These are phyloP conservation scores for Neonectria magnoliae DNA, from an alignment of 2,329 filamentous ascomycete species.

Conservation along the genomic window DNA sequence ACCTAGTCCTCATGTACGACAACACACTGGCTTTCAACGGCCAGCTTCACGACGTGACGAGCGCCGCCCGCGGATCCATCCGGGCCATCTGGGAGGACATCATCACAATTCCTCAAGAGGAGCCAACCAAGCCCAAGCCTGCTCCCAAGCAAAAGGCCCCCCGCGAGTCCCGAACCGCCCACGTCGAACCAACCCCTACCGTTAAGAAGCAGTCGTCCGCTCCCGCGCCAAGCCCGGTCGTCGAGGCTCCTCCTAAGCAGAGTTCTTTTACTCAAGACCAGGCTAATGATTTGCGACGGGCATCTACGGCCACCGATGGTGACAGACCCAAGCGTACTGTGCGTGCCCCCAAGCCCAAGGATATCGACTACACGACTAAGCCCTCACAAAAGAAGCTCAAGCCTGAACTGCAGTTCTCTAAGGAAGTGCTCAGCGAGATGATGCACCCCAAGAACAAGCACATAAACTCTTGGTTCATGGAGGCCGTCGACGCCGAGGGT, in stretches of 20 bases:
- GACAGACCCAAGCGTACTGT: slow-evolving; percentile 92
- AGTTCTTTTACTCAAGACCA: slow-evolving; percentile 31
- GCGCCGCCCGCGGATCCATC: slow-evolving; percentile 64
- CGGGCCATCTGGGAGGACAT: slow-evolving; percentile 62
- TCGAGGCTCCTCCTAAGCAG: slow-evolving; percentile 36
- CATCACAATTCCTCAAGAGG: slow-evolving; percentile 56
- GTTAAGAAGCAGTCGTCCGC: slow-evolving; percentile 45
- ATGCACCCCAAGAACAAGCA: slow-evolving; percentile 76
- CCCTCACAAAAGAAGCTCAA: slow-evolving; percentile 87
- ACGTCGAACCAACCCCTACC: slow-evolving; percentile 34
- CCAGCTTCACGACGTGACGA: slow-evolving; percentile 75
- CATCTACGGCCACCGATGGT: slow-evolving; percentile 80
- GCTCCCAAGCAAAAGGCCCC: slow-evolving; percentile 52
- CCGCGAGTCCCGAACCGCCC: slow-evolving; percentile 47
- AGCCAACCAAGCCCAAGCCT: slow-evolving; percentile 68
- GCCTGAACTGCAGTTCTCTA: slow-evolving; percentile 89
- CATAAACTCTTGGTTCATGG: slow-evolving; percentile 78
- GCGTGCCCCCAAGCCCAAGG: slow-evolving; percentile 88
- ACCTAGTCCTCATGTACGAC: slow-evolving; percentile 79
- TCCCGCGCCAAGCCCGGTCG: slow-evolving; percentile 44
- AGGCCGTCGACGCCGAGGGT: slow-evolving; percentile 91
- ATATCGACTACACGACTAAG: slow-evolving; percentile 84
- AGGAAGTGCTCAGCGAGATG: slow-evolving; percentile 81
- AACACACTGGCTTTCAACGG: slow-evolving; percentile 90
- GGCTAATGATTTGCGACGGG: slow-evolving; percentile 66